Base-by-base conservation (phyloP, 495 filamentous ascomycete species). In the Diplogelasinospora grovesii region DNA sequence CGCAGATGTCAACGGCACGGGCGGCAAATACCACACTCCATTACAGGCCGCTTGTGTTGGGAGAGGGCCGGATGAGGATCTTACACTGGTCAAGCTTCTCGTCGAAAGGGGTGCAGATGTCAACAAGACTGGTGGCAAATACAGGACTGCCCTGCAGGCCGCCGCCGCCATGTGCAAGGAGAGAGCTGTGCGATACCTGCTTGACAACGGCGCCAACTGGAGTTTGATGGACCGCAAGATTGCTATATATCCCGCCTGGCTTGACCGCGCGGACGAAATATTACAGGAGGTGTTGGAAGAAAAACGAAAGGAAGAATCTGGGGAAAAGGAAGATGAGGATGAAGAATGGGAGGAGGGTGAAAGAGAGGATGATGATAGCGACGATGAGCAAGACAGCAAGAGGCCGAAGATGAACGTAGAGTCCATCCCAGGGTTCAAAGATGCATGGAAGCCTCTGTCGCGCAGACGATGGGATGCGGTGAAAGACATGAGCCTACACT, bases 121-220 rank as follows among this genome's bases (percentile, higher is more conserved):
- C 15, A 51, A 52, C 19, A 28, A 46, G 3, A 37, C 23, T 1
- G 49, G 48, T 3, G 47, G 46, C 4, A 25, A 29, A 10, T 51
- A 45, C 27, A 41, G 47, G 24, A 61, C 38, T 34, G 39, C 59
- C 2, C 26, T 66, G 20, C 56, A 63, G 41, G 59, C 53, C 19
- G 63, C 60, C 7, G 30, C 31, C 14, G 9, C 16, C n/a, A 32
- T 13, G 18, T 40, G 41, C n/a, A 1, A 47, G n/a, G 29, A 42
- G 8, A 20, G 44, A 8, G 22, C 26, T 13, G 46, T 49, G 0
- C n/a, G 20, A 26, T 29, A 42, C 21, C 34, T 49, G 16, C 36
- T 49, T 22, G 33, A 39, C 3, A 36, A 35, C 10, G 46, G 36
- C 13, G 42, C 42, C 2, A 9, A 19, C 4, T 39, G 36, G 22